These are phyloP conservation scores for Vigna reflexopilosa DNA, from an alignment of 306 rosid species.

Conservation along the genomic window DNA sequence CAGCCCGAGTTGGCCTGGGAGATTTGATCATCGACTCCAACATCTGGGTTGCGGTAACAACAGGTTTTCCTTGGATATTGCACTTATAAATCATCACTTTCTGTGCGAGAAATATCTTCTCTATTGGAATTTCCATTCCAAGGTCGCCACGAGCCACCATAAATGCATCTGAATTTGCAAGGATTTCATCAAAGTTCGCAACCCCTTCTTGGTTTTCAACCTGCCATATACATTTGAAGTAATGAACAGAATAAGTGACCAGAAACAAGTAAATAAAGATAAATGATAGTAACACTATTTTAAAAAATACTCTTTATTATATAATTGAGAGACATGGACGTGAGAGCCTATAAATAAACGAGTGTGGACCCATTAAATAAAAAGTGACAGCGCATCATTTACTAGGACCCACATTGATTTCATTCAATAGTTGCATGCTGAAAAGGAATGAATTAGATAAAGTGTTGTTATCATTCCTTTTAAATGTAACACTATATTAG, in stretches of 20 bases:
- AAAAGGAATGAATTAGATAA: neutral
- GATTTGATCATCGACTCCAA: constrained; percentile 57
- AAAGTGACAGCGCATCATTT: neutral
- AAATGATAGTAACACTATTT: neutral
- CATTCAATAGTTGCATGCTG: neutral
- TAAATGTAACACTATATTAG: constrained; percentile 23
- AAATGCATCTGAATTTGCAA: constrained; percentile 93
- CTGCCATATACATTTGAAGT: constrained; percentile 53
- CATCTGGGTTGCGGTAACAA: constrained; percentile 98
- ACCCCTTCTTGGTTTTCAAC: constrained; percentile 99
- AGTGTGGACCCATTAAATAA: neutral
- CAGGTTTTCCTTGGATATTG: constrained; percentile 98
- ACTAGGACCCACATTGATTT: neutral
- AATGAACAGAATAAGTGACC: neutral
- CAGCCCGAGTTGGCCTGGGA: constrained; percentile 55
- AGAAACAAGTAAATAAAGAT: neutral
- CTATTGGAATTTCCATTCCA: constrained; percentile 99
- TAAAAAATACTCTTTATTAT: neutral
- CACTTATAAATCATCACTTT: constrained; percentile 99
- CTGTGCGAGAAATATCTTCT: constrained; percentile 97
- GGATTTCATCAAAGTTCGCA: constrained; percentile 97
- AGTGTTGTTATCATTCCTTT: neutral
- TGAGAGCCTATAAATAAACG: neutral
- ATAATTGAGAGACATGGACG: neutral
- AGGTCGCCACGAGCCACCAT: constrained; percentile 99